Conservation (phyloP, 192 early-diverging fungal species). For the Funneliformis mosseae region DNA sequence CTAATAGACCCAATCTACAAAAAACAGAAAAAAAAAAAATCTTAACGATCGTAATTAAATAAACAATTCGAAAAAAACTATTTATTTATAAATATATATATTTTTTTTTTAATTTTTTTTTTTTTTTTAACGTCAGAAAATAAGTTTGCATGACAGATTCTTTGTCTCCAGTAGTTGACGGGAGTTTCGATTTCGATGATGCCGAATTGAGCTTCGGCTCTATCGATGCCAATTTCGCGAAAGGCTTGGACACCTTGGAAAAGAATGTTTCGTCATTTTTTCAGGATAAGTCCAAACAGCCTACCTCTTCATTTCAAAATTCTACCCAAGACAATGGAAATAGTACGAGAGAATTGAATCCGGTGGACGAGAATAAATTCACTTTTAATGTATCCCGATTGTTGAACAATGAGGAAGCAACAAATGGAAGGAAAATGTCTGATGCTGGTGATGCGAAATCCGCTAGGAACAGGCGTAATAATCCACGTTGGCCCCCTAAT, state of each 20-base stretch:
- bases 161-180: background rate
- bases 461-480: background rate
- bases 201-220: background rate
- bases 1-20: no score
- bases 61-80: no score
- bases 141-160: background rate
- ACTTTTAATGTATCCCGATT: background rate
- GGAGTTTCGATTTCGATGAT: background rate
- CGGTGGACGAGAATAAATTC: background rate
- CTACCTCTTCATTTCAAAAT: slow-evolving; percentile 3
- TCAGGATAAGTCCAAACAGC: background rate
- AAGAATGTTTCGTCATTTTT: slow-evolving; percentile 16
- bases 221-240: slow-evolving; percentile 13
- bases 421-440: background rate
- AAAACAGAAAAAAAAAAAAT: no score
- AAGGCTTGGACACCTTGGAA: slow-evolving; percentile 3
- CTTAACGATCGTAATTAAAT: no score
- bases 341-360: background rate
- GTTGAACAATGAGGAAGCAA: background rate
- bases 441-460: background rate
- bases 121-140: no score
- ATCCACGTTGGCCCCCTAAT: background rate
- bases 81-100: no score
- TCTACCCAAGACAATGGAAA: background rate
- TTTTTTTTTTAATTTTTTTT: no score